Base-by-base conservation (phyloP, 1,284 basidiomycete genomes). In the Lignosus rhinocerotis region DNA sequence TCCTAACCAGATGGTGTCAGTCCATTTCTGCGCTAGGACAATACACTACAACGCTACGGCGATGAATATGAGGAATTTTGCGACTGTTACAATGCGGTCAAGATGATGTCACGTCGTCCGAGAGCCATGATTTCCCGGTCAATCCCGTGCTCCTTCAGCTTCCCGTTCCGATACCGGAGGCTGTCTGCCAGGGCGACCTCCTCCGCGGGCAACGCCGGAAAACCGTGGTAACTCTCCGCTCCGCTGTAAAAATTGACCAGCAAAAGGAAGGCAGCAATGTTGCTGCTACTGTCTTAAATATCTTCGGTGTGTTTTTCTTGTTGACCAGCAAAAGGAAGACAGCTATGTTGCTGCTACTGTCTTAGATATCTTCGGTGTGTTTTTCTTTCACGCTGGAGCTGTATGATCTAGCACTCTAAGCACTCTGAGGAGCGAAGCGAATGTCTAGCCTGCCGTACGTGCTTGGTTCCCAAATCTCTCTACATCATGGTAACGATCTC, bases 161-260 rank as follows among this genome's bases (percentile, higher is more conserved):
- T 61, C 21, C 50, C 56, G 48, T 69, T 69, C 70, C 70, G 70
- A 62, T 69, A 64, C 32, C 51, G 39, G 36, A 70, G 51, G 6
- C 62, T 60, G 34, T 63, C 43, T 44, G 33, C 21, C 21, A 47
- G 45, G 2, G 60, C 57, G 2, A 43, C 36, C 31, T 71, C 65
- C 2, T 65, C 60, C 3, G 57, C 38, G 1, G 64, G 33, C 16
- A 72, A 60, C 54, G 55, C 59, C 0, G 68, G 69, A 16, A 72
- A 51, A 8, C 60, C 55, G 53, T 53, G 56, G 47, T 60, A 44
- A 2, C 9, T 58, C 46, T 39, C 14, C 39, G 58, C 52, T 7
- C 59, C 64, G n/a, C 58, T 4, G 42, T 53, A 1, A 65, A 58
- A 14, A 67, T 53, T 6, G 56, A 64, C 65, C 67, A 69, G 33